These are phyloP conservation scores for Citrus unshiu DNA, from an alignment of 345 rosid genomes.

Conservation along the genomic window DNA sequence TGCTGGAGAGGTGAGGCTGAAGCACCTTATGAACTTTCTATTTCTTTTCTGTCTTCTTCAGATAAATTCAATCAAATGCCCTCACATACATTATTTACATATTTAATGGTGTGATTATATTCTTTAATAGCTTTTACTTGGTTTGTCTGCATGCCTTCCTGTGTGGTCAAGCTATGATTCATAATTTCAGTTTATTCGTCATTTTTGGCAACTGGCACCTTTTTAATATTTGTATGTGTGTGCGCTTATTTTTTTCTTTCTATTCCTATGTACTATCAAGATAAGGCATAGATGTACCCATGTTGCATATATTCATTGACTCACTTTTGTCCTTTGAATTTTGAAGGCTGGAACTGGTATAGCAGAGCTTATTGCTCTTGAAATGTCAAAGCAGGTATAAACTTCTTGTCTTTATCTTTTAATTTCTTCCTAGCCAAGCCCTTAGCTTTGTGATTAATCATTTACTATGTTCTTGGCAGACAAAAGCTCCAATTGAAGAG, in stretches of 20 bases:
- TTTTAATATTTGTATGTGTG: neutral
- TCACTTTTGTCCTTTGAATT: conserved; percentile 4
- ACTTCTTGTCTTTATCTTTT: neutral
- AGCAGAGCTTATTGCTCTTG: conserved; percentile 92
- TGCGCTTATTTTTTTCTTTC: neutral
- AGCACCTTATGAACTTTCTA: neutral
- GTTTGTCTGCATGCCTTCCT: neutral
- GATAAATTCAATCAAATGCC: neutral
- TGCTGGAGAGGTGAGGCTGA: conserved; percentile 82
- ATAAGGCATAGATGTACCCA: neutral
- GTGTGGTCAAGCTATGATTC: neutral
- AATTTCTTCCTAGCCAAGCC: conserved; percentile 1
- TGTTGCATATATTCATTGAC: neutral
- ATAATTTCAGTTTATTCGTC: neutral
- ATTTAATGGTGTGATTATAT: neutral
- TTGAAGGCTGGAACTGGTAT: conserved; percentile 97
- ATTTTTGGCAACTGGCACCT: neutral
- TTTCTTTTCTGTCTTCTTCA: neutral
- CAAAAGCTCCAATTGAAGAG: conserved; percentile 59
- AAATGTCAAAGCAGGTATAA: conserved; percentile 65
- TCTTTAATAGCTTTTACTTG: neutral
- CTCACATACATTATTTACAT: neutral
- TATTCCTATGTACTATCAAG: neutral
- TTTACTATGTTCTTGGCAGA: conserved; percentile 36
- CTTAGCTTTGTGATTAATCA: conserved; percentile 20